Percentiles rank a stretch among this genome's conserved stretches.
These are phyloP conservation scores for Gillenia trifoliata DNA, from an alignment of 306 rosid genomes.

Conservation along the genomic window DNA sequence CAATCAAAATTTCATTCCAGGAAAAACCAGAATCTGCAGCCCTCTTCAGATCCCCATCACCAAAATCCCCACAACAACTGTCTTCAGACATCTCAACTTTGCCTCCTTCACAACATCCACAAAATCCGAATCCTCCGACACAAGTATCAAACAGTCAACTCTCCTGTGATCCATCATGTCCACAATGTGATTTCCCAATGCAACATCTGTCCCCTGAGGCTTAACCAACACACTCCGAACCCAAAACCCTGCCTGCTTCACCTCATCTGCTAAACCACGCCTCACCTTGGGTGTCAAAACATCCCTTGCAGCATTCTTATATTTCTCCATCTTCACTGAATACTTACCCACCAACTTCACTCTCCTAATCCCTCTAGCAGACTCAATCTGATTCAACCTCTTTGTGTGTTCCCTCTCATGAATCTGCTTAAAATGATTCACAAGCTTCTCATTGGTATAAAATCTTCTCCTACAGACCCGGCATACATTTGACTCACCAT, in stretches of 20 bases:
- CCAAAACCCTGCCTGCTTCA: conserved; percentile 69
- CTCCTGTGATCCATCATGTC: conserved; percentile 62
- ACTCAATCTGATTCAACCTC: conserved; percentile 68
- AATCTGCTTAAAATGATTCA: conserved; percentile 64
- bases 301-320: conserved; percentile 55
- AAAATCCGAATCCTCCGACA: conserved; percentile 74
- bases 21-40: conserved; percentile 59
- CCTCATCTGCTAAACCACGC: conserved; percentile 56
- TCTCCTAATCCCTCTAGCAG: conserved; percentile 62
- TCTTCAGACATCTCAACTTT: conserved; percentile 57
- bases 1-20: conserved; percentile 78
- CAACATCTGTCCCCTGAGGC: conserved; percentile 48
- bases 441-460: conserved; percentile 56
- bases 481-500: conserved; percentile 50
- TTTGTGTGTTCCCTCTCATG: conserved; percentile 67
- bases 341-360: conserved; percentile 74
- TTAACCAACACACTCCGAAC: conserved; percentile 44
- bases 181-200: conserved; percentile 49
- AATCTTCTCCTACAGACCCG: conserved; percentile 77
- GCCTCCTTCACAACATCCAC: conserved; percentile 66
- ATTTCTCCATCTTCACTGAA: conserved; percentile 88
- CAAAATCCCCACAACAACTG: conserved; percentile 64
- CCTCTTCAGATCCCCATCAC: conserved; percentile 71
- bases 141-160: conserved; percentile 73
- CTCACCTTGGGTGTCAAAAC: conserved; percentile 58